phyloP scores from a whole-genome alignment of 495 filamentous ascomycete genomes.

The Xylaria curta region DNA sequence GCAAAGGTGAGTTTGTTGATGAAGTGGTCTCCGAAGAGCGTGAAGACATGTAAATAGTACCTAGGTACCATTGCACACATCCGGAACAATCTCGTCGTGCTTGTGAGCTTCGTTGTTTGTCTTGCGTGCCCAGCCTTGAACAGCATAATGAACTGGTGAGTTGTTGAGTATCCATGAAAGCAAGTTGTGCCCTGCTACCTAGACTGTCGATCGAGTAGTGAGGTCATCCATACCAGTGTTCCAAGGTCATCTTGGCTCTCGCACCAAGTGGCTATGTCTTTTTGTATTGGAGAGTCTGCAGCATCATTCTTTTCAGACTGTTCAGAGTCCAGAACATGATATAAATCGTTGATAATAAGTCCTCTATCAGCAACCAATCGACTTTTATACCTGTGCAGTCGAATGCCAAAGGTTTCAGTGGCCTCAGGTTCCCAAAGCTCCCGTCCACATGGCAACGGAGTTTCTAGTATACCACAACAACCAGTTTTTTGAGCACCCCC shows the following conservation, averaged over 20 bases:
- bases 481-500: background rate
- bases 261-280: conserved; percentile 14
- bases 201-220: background rate
- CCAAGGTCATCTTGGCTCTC: conserved; percentile 18
- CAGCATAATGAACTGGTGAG: background rate
- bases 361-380: background rate
- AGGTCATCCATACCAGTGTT: conserved; percentile 19
- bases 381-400: conserved; percentile 17
- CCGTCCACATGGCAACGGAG: background rate
- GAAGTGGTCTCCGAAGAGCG: background rate
- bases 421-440: conserved; percentile 17
- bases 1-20: background rate
- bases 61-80: background rate
- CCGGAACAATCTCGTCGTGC: background rate
- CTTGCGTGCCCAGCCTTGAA: background rate
- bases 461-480: background rate
- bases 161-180: background rate
- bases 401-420: conserved; percentile 1
- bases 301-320: background rate
- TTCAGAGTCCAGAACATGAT: background rate
- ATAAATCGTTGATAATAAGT: background rate
- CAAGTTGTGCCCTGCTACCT: background rate
- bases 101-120: conserved; percentile 3
- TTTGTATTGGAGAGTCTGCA: background rate
- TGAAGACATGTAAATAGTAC: background rate